Evolutionary conservation across 148 eudicot species (phyloP), one percentile per base, ranked within the genome.

Genomic region (Pharnaceum exiguum): DNA sequence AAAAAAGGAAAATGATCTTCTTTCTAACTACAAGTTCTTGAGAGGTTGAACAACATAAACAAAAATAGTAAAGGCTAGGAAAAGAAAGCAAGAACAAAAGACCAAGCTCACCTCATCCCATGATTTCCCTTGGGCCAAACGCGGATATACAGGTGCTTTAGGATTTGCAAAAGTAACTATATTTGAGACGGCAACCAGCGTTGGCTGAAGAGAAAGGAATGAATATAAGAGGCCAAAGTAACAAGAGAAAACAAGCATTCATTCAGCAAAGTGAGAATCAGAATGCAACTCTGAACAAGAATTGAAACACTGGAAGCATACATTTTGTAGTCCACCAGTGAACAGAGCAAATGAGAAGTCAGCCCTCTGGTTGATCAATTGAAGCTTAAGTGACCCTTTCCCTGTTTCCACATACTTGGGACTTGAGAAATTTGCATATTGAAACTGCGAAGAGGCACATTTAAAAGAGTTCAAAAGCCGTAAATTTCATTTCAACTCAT

Each of bases 301-400:
- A n/a, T n/a, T n/a, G 22, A 55, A 16, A 4, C 13, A 31, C 8
- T 32, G n/a, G 5, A 32, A 57, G 28, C 67, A 23, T 71, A 93
- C 98, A 32, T 77, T 77, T 28, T 52, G 60, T 19, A 88, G 17
- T 57, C 96, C 90, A 33, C 96, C 96, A 38, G 96, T 66, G 66
- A 91, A 91, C 15, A 91, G 61, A 22, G 78, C 98, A 58, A 91
- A 87, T 5, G 94, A 72, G 70, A 80, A 82, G 59, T 91, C 88
- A 3, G 94, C 69, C 75, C 98, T 76, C 58, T 91, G 98, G 46
- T 91, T 91, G 73, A 91, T 81, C 79, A 87, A 46, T 33, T 74
- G 87, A 69, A 91, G 77, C 81, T 69, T 85, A 78, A 91, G 46
- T 19, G 67, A 30, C 39, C 90, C 96, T 51, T 69, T 81, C 25